Evolutionary conservation across 257 asterid species (phyloP).

Genomic region (Oldenlandia corymbosa): DNA sequence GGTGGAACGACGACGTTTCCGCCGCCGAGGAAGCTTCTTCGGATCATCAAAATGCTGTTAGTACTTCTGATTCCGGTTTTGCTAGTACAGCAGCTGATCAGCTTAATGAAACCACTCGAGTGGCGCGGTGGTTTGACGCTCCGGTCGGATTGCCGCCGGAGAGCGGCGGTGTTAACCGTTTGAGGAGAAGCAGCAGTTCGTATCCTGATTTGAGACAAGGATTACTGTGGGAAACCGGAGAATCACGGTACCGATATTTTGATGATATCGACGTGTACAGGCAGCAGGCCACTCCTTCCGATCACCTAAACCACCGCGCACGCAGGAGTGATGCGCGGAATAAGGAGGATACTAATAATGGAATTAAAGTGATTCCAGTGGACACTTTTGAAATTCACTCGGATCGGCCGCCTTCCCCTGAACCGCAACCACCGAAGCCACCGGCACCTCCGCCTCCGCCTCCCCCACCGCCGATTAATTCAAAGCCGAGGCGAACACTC

Average conservation of each 20-base stretch:
- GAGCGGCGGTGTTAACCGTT: slow-evolving; percentile 30
- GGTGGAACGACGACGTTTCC: slow-evolving; percentile 50
- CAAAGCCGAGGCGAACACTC: slow-evolving; percentile 46
- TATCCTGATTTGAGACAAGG: slow-evolving; percentile 76
- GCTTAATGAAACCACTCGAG: slow-evolving; percentile 7
- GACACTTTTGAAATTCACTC: slow-evolving; percentile 53
- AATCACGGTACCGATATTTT: slow-evolving; percentile 32
- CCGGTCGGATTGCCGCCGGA: slow-evolving; percentile 27
- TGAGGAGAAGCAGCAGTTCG: slow-evolving; percentile 74
- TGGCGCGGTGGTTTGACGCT: slow-evolving; percentile 32
- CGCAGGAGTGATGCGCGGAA: slow-evolving; percentile 22
- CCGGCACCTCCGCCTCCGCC: slow-evolving; percentile 30
- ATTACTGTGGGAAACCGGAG: slow-evolving; percentile 42
- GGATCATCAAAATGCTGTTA: slow-evolving; percentile 1
- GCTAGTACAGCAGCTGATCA: slow-evolving; percentile 10
- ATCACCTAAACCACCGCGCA: slow-evolving; percentile 14
- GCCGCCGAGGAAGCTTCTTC: slow-evolving; percentile 7
- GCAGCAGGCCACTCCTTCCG: slow-evolving; percentile 15
- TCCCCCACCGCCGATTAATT: slow-evolving; percentile 25
- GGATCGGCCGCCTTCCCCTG: slow-evolving; percentile 25
- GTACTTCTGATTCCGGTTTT: neutral
- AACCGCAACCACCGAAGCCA: slow-evolving; percentile 28
- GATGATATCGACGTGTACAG: slow-evolving; percentile 69
- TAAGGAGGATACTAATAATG: slow-evolving; percentile 26
- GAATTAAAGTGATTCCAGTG: slow-evolving; percentile 46